phyloP scores from a whole-genome alignment of 1,284 basidiomycete species.

The Thelephora terrestris region DNA sequence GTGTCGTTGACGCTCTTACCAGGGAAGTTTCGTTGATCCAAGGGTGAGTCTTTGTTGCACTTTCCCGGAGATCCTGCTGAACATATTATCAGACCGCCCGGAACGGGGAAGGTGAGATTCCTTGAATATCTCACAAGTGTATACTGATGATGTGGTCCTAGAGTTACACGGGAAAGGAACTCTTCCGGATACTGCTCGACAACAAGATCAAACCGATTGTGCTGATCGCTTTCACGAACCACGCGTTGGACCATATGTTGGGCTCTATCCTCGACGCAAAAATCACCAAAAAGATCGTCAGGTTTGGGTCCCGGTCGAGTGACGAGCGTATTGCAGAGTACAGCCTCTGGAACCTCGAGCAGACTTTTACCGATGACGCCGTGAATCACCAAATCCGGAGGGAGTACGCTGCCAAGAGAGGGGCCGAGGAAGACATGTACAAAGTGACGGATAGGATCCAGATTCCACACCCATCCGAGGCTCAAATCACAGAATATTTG shows the following conservation, averaged over 20 bases:
- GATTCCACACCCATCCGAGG: conserved; percentile 11
- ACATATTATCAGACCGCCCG: conserved; percentile 8
- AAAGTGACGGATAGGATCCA: conserved; percentile 15
- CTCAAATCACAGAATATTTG: conserved; percentile 10
- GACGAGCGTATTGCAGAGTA: conserved; percentile 12
- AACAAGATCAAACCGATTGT: conserved; percentile 13
- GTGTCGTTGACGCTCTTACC: conserved; percentile 9
- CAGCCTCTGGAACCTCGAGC: conserved; percentile 14
- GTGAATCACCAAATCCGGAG: conserved; percentile 11
- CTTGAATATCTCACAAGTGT: background rate
- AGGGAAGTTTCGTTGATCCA: conserved; percentile 12
- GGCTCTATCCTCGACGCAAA: conserved; percentile 8
- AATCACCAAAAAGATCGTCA: conserved; percentile 10
- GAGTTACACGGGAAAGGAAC: conserved; percentile 14
- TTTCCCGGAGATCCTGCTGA: background rate
- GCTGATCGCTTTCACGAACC: conserved; percentile 13
- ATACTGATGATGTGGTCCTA: conserved; percentile 1
- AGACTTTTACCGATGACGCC: conserved; percentile 1
- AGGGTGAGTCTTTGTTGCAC: conserved; percentile 7
- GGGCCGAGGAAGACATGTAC: conserved; percentile 12
- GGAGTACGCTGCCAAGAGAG: conserved; percentile 12
- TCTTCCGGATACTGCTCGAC: conserved; percentile 12
- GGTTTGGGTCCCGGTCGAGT: conserved; percentile 8
- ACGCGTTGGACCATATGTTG: conserved; percentile 14
- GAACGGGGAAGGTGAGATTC: conserved; percentile 12